Percentiles rank a stretch among this genome's conserved stretches.
Conservation (phyloP, 768 basidiomycete species). For the Podaxis carcinomalis region DNA sequence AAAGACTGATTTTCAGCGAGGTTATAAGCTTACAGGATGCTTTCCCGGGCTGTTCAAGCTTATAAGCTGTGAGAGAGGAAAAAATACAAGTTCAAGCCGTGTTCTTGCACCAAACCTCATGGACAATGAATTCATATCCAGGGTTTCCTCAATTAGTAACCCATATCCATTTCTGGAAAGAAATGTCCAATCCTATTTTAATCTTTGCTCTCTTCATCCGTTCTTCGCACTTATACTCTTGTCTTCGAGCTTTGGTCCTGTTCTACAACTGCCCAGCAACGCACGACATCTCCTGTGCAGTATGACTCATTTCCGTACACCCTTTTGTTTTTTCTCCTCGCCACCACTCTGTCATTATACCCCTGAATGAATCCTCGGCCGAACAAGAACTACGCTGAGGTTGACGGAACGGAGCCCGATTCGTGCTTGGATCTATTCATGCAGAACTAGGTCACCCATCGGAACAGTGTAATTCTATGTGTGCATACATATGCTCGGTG, state of each 20-base stretch:
- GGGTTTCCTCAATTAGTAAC: conserved; percentile 2
- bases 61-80: conserved; percentile 4
- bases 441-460: background rate
- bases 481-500: conserved; percentile 5
- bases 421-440: background rate
- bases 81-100: conserved; percentile 11
- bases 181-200: conserved; percentile 8
- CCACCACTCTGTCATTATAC: background rate
- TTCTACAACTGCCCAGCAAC: background rate
- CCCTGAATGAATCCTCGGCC: background rate
- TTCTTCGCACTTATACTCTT: background rate
- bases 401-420: background rate
- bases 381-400: background rate
- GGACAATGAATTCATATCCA: conserved; percentile 11
- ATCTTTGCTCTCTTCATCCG: background rate
- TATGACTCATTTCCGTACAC: background rate
- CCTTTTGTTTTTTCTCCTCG: background rate
- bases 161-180: conserved; percentile 6
- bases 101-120: conserved; percentile 8
- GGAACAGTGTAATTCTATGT: background rate
- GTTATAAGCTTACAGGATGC: background rate
- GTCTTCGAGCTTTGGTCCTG: no score
- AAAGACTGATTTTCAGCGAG: background rate
- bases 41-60: background rate
- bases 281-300: background rate